Percentiles rank a stretch among this genome's conserved stretches.
These are phyloP conservation scores for Fusarium falciforme DNA, from an alignment of 2,329 filamentous ascomycete genomes.

Conservation along the genomic window DNA sequence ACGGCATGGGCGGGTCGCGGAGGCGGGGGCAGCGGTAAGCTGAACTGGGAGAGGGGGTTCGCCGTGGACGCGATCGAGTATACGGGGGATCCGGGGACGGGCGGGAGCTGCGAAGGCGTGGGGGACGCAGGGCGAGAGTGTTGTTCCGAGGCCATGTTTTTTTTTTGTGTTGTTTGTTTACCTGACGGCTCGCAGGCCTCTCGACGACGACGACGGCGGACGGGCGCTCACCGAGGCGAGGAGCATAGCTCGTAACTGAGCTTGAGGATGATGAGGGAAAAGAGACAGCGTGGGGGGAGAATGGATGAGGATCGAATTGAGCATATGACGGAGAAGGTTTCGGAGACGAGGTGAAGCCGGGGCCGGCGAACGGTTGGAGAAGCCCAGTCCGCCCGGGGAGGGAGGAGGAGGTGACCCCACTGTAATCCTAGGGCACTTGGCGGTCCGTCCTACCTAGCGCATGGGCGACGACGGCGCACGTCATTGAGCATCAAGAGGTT, in stretches of 20 bases:
- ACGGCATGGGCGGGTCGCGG: constrained; percentile 68
- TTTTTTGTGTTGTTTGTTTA: constrained; percentile 12
- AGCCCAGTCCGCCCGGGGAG: neutral
- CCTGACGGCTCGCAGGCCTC: constrained; percentile 22
- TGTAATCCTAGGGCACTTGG: constrained; percentile 37
- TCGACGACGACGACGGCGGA: constrained; percentile 10
- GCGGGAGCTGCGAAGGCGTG: constrained; percentile 67
- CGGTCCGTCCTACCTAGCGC: constrained; percentile 15
- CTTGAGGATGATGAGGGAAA: neutral
- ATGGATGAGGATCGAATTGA: constrained; percentile 4
- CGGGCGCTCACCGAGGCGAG: neutral
- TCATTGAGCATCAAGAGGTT: constrained; percentile 33
- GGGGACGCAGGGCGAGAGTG: constrained; percentile 58
- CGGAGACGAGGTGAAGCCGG: constrained; percentile 13
- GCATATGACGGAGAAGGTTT: constrained; percentile 19
- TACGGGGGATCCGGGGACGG: constrained; percentile 71
- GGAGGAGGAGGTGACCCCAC: constrained; percentile 29
- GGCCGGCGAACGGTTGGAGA: constrained; percentile 41
- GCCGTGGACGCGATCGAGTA: constrained; percentile 73
- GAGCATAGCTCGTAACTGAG: constrained; percentile 20
- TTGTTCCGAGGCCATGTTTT: constrained; percentile 48
- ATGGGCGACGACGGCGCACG: constrained; percentile 27
- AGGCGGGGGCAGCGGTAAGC: constrained; percentile 70
- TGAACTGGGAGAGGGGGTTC: constrained; percentile 68
- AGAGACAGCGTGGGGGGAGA: neutral